Evolutionary conservation across 805 yeast genomes (phyloP).

Genomic region (Saturnispora bothae): DNA sequence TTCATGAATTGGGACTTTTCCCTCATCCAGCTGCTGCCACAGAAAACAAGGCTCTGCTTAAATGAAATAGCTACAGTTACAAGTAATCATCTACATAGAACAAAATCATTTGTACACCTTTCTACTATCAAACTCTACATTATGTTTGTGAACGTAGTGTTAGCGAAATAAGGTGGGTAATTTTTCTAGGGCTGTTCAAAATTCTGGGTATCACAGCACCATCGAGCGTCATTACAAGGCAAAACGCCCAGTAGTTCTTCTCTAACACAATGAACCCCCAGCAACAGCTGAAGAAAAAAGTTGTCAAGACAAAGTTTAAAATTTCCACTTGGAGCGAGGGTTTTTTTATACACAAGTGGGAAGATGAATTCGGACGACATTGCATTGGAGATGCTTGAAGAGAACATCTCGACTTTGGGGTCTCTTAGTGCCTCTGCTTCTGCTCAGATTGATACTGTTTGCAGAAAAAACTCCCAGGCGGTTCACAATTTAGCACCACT

Average conservation of each 20-base stretch:
- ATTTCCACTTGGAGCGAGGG: background rate
- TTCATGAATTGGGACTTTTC: constrained; percentile 41
- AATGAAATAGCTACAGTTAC: no score
- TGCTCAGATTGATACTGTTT: constrained; percentile 42
- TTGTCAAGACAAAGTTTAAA: constrained; percentile 4
- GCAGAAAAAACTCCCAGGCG: constrained; percentile 44
- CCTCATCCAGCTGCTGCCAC: constrained; percentile 38
- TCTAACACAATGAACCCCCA: background rate
- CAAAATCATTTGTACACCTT: constrained; percentile 22
- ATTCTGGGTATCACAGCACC: background rate
- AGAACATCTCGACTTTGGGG: constrained; percentile 51
- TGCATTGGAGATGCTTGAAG: constrained; percentile 73
- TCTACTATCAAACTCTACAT: constrained; percentile 32
- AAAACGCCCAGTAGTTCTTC: background rate
- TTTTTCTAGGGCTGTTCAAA: background rate
- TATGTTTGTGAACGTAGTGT: constrained; percentile 26
- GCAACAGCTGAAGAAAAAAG: constrained; percentile 14
- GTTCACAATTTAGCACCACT: constrained; percentile 30
- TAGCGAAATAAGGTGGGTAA: constrained; percentile 28
- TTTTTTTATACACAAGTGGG: background rate
- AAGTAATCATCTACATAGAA: background rate
- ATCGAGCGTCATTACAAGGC: background rate
- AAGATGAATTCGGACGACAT: constrained; percentile 39
- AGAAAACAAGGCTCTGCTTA: background rate
- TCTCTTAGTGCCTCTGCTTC: constrained; percentile 46